These are phyloP conservation scores for Mrakia blollopis DNA, from an alignment of 768 basidiomycete species.

Conservation along the genomic window DNA sequence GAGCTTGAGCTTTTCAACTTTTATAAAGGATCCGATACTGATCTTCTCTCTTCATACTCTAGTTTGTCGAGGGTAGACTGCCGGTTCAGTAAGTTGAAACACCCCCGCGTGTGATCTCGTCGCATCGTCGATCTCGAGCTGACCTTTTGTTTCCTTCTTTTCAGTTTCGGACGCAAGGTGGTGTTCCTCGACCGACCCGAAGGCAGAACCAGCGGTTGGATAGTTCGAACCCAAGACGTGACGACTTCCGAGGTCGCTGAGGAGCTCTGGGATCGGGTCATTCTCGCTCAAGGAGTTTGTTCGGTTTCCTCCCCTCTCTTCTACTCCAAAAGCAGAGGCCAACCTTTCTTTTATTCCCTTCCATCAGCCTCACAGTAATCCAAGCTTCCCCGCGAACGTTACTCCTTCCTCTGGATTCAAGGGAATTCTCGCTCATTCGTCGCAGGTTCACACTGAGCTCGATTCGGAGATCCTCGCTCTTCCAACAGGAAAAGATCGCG, in stretches of 20 bases:
- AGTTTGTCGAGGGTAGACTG: slow-evolving; percentile 4
- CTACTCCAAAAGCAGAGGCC: neutral
- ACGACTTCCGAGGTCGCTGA: neutral
- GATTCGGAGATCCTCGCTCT: slow-evolving; percentile 6
- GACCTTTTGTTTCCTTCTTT: neutral
- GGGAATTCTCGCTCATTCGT: slow-evolving; percentile 1
- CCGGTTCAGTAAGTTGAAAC: neutral
- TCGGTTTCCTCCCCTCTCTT: neutral
- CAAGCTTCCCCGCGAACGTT: neutral
- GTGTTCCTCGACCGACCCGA: neutral
- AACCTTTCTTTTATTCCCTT: neutral
- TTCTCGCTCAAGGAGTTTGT: slow-evolving; percentile 4
- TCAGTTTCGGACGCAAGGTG: slow-evolving; percentile 3
- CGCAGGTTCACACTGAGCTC: slow-evolving; percentile 5
- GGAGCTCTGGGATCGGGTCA: neutral
- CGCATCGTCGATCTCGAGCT: neutral
- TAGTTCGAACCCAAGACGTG: neutral
- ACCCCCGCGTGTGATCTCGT: neutral
- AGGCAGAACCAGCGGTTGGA: neutral
- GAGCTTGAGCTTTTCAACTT: too few species aligned
- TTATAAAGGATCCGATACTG: too few species aligned
- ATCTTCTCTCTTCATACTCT: too few species aligned
- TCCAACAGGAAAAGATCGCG: neutral
- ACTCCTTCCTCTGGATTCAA: neutral
- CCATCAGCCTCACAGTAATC: slow-evolving; percentile 5